Conservation (phyloP, 1,139 yeast genomes). For the Candida albicans region DNA sequence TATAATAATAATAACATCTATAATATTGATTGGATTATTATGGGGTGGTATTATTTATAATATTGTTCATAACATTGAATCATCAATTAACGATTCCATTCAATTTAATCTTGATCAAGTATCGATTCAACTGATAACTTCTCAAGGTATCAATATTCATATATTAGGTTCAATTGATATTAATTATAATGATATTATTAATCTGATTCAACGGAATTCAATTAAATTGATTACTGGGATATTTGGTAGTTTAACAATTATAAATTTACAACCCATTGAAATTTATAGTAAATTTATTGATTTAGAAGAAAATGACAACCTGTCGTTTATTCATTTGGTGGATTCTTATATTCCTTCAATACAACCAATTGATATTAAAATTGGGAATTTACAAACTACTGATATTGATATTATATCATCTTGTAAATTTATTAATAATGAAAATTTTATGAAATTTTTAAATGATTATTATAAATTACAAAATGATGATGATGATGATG, state of each 20-base stretch:
- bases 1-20: not conserved
- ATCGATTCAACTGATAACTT: conserved; percentile 21
- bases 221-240: conserved; percentile 21
- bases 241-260: conserved; percentile 25
- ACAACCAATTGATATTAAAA: conserved; percentile 25
- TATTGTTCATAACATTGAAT: conserved; percentile 13
- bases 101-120: conserved; percentile 20
- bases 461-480: conserved; percentile 18
- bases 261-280: conserved; percentile 23
- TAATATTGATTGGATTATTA: not conserved
- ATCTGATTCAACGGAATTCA: conserved; percentile 20
- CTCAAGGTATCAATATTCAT: conserved; percentile 25
- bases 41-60: conserved; percentile 1
- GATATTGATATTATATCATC: conserved; percentile 27
- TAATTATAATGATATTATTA: conserved; percentile 26
- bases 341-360: conserved; percentile 26
- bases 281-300: conserved; percentile 23
- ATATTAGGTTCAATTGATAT: conserved; percentile 25
- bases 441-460: conserved; percentile 21
- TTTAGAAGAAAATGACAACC: conserved; percentile 7
- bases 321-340: conserved; percentile 23
- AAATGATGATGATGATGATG: conserved; percentile 2
- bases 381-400: conserved; percentile 22
- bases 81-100: conserved; percentile 19
- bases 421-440: conserved; percentile 20